Conservation (phyloP, 306 rosid genomes). For the Vicia faba region DNA sequence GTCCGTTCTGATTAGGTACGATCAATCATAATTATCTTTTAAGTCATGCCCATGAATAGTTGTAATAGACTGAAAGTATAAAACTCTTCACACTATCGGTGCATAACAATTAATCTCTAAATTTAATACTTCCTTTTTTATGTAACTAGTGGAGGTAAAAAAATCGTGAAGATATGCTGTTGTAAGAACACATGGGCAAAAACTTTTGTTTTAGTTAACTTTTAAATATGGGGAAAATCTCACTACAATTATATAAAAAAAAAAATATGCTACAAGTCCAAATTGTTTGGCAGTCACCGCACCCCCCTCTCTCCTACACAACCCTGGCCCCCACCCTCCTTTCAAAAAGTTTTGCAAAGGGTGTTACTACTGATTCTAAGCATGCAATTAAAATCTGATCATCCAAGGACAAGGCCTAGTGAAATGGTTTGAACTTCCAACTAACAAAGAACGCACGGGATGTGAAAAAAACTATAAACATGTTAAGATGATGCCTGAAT, state of each 20-base stretch:
- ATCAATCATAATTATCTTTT: too few species aligned
- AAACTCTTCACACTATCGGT: too few species aligned
- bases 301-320: too few species aligned
- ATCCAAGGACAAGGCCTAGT: background rate
- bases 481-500: background rate
- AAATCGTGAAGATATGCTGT: background rate
- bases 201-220: background rate
- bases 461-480: background rate
- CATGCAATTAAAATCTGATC: background rate
- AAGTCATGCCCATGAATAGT: too few species aligned
- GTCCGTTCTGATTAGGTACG: too few species aligned
- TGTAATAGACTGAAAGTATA: too few species aligned
- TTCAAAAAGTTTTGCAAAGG: background rate
- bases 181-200: constrained; percentile 4
- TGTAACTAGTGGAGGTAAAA: background rate
- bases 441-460: background rate
- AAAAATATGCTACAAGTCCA: too few species aligned
- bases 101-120: too few species aligned
- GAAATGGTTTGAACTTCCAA: background rate
- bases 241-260: background rate
- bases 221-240: background rate
- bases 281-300: too few species aligned
- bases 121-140: background rate
- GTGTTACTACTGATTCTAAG: background rate
- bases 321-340: too few species aligned